Evolutionary conservation across 177 flowering plant species (phyloP).

Genomic region (Tripterygium wilfordii): DNA sequence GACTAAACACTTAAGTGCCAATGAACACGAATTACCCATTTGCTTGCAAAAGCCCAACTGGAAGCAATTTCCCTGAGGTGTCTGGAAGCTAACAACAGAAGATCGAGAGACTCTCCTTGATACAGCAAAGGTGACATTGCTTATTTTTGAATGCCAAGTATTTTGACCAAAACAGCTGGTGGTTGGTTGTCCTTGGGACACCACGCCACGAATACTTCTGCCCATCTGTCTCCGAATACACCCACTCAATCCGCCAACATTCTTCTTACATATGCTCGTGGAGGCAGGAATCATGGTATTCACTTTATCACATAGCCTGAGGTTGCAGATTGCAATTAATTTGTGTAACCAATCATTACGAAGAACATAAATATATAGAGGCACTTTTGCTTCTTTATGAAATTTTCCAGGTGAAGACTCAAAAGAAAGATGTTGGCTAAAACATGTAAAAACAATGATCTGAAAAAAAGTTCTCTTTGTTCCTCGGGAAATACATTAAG

Average conservation of each 20-base stretch:
- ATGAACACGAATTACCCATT: constrained; percentile 12
- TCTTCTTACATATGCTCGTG: constrained; percentile 33
- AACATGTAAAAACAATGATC: too few relatives aligned
- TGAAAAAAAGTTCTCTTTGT: too few relatives aligned
- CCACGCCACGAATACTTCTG: constrained; percentile 22
- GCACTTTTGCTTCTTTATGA: too few relatives aligned
- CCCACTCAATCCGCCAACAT: constrained; percentile 20
- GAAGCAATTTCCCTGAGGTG: constrained; percentile 19
- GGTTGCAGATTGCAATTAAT: neutral
- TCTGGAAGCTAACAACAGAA: constrained; percentile 17
- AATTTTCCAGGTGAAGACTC: too few relatives aligned
- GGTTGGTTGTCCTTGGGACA: constrained; percentile 25
- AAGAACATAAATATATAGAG: too few relatives aligned
- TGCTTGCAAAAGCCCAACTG: constrained; percentile 23
- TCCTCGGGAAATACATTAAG: too few relatives aligned
- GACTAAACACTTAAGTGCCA: constrained; percentile 21
- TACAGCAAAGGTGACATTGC: constrained; percentile 17
- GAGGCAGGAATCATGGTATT: constrained; percentile 39
- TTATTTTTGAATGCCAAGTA: constrained; percentile 16
- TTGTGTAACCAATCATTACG: neutral
- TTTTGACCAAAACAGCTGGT: constrained; percentile 23
- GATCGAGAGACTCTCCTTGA: constrained; percentile 19
- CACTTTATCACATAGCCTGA: constrained; percentile 29
- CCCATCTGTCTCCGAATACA: constrained; percentile 33
- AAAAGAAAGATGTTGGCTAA: too few relatives aligned